Evolutionary conservation across 768 basidiomycete species (phyloP), one percentile per base, ranked within the genome.

Genomic region (Tulasnella sp.): DNA sequence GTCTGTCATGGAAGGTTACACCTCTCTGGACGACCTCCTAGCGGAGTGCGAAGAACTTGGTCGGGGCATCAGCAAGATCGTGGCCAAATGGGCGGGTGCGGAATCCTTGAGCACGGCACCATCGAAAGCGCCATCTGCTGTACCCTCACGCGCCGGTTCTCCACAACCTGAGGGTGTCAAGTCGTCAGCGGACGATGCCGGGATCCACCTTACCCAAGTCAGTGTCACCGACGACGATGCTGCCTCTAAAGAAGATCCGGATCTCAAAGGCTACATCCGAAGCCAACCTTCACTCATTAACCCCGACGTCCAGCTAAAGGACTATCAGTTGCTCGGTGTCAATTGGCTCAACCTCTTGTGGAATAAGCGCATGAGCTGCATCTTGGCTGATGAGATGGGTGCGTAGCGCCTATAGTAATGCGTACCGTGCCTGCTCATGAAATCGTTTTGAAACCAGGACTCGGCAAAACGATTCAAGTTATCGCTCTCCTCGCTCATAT

Each of bases 331-430:
- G 78, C 87, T 98, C 78, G 98, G 98, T n/a, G 88, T 99, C 75
- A 99, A 99, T 83, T 99, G 98, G 98, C 86, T 99, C 80, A 91
- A 94, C 84, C 85, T 99, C 29, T 86, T 99, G 74, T 96, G 95
- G 84, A 88, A 87, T 78, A 90, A 89, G 81, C 88, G 89, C 78
- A 88, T 93, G 73, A 96, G 95, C 80, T 98, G 97, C 84, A 99
- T 99, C 82, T 88, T 99, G 61, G 98, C 98, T 2, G 98, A 99
- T 84, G 98, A 99, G 84, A 99, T 99, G 98, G 97, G 97, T 94
- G 84, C 81, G 89, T 87, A 29, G 73, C 29, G 29, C 44, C 78
- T 26, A 75, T 76, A 37, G 11, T 3, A 3, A 2, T 18, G 39
- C 26, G 16, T 6, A 18, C 39, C 1, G 1, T n/a, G 26, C 26